phyloP scores from a whole-genome alignment of 305 asterid genomes.

The Fraxinus greggii region DNA sequence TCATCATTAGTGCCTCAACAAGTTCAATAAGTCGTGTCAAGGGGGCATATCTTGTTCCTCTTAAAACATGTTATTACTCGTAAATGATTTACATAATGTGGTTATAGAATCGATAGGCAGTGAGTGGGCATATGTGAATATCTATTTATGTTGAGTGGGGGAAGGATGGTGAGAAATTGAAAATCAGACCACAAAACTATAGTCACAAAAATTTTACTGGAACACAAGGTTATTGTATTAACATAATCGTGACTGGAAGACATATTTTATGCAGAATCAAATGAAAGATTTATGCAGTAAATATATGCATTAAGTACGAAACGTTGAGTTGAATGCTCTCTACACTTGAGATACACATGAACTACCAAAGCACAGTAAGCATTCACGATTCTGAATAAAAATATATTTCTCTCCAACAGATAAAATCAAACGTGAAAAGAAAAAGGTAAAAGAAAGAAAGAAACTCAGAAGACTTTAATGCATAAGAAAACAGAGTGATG shows the following conservation, averaged over 20 bases:
- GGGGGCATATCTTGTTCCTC: neutral
- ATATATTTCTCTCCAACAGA: neutral
- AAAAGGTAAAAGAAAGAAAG: neutral
- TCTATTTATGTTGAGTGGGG: neutral
- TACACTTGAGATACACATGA: neutral
- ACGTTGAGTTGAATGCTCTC: neutral
- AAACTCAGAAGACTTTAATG: neutral
- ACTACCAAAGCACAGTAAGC: neutral
- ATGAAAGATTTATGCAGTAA: neutral
- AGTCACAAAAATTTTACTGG: neutral
- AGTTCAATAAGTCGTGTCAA: neutral
- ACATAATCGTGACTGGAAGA: neutral
- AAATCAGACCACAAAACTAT: slow-evolving; percentile 2
- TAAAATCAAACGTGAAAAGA: neutral
- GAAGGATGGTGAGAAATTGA: neutral
- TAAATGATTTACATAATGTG: neutral
- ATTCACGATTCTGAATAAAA: neutral
- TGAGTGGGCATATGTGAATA: neutral
- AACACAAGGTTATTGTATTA: neutral
- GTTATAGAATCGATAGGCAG: neutral
- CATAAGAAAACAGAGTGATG: neutral
- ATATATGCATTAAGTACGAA: neutral
- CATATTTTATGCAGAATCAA: neutral
- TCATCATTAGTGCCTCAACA: slow-evolving; percentile 16
- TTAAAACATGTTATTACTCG: neutral